Percentiles rank a stretch among this genome's conserved stretches.
Evolutionary conservation across 768 basidiomycete species (phyloP).

Genomic region (Cyclocybe cylindracea): DNA sequence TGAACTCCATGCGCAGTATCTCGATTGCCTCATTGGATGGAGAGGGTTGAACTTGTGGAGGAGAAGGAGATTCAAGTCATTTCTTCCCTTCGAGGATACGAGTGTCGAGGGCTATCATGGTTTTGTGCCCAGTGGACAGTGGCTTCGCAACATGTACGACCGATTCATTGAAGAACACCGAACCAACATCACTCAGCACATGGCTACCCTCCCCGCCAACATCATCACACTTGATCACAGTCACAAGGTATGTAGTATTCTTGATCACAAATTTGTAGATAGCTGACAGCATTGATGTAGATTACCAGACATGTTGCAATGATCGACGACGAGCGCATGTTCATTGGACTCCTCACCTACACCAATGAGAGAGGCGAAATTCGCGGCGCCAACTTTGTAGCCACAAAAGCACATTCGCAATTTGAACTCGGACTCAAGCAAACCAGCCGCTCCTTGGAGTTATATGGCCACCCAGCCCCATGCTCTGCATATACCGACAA

Average conservation of each 20-base stretch:
- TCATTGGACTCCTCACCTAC: conserved; percentile 24
- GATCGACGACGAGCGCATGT: conserved; percentile 24
- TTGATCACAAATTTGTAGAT: no score
- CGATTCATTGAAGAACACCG: conserved; percentile 16
- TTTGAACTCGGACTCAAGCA: conserved; percentile 22
- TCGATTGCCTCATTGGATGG: conserved; percentile 1
- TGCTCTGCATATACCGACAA: conserved; percentile 29
- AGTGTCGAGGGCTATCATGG: conserved; percentile 16
- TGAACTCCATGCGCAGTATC: conserved; percentile 19
- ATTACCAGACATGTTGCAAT: conserved; percentile 23
- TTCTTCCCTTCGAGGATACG: conserved; percentile 18
- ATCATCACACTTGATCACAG: conserved; percentile 25
- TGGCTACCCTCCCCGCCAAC: conserved; percentile 15
- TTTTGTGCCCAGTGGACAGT: conserved; percentile 20
- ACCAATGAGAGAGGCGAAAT: conserved; percentile 28
- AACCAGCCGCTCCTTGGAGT: conserved; percentile 23
- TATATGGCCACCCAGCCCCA: conserved; percentile 27
- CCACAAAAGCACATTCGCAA: conserved; percentile 33
- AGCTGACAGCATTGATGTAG: no score
- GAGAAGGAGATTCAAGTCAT: conserved; percentile 10
- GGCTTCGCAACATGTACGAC: conserved; percentile 24
- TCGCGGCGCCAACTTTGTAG: conserved; percentile 11
- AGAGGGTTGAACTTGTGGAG: background rate
- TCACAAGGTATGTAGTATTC: no score
- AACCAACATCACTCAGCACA: conserved; percentile 22